These are phyloP conservation scores for Colletotrichum viniferum DNA, from an alignment of 2,329 filamentous ascomycete genomes.

Conservation along the genomic window DNA sequence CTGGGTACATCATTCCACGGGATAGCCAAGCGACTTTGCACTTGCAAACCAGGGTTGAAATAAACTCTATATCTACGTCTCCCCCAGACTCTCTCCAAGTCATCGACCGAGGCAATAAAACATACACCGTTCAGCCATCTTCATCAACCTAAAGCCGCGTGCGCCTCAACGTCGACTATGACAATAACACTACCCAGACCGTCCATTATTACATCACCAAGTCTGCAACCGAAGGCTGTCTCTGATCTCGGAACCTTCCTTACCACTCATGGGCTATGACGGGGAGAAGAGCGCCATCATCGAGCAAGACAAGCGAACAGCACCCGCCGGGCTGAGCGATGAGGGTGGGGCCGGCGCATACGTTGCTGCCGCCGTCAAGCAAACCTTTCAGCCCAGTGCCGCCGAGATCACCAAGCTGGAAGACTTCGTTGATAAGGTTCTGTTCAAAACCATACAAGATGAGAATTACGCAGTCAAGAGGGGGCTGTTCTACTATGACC, in stretches of 20 bases:
- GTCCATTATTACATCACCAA: conserved; percentile 62
- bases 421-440: conserved; percentile 52
- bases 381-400: conserved; percentile 51
- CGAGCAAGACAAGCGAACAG: conserved; percentile 52
- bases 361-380: conserved; percentile 59
- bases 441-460: conserved; percentile 53
- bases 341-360: conserved; percentile 62
- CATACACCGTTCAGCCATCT: conserved; percentile 47
- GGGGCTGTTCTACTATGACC: conserved; percentile 62
- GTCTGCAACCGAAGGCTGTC: conserved; percentile 44
- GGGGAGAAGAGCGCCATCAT: conserved; percentile 48
- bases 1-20: conserved; percentile 57
- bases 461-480: conserved; percentile 45
- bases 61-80: conserved; percentile 41
- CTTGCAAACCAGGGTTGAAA: conserved; percentile 41
- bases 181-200: conserved; percentile 51
- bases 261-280: conserved; percentile 63
- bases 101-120: neutral
- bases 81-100: conserved; percentile 42
- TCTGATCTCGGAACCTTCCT: conserved; percentile 54
- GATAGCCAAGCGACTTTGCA: conserved; percentile 50
- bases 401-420: conserved; percentile 57
- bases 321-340: conserved; percentile 64
- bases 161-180: conserved; percentile 51
- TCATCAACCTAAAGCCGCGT: conserved; percentile 51